These are phyloP conservation scores for Argentina anserina DNA, from an alignment of 306 rosid species.

Conservation along the genomic window DNA sequence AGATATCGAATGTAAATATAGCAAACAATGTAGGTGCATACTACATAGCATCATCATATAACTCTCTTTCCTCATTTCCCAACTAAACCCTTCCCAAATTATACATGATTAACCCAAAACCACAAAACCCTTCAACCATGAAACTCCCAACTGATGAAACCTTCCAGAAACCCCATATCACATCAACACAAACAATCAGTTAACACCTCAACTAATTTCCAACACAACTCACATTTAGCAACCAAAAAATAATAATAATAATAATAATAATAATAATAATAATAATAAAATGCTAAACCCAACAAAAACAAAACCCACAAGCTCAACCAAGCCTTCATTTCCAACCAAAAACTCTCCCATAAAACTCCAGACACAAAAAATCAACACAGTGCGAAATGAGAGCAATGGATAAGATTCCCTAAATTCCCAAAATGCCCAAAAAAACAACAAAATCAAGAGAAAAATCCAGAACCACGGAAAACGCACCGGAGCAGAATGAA, in stretches of 20 bases:
- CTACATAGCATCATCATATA: conserved; percentile 10
- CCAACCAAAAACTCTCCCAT: conserved; percentile 2
- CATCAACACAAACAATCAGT: conserved; percentile 8
- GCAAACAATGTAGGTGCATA: neutral
- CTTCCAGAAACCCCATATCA: conserved; percentile 28
- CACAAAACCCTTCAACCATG: conserved; percentile 14
- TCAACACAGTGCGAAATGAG: conserved; percentile 3
- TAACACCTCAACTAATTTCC: conserved; percentile 13
- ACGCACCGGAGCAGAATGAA: conserved; percentile 37
- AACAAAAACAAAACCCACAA: conserved; percentile 16
- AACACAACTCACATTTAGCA: conserved; percentile 24
- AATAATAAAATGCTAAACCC: neutral
- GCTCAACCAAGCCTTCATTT: conserved; percentile 18
- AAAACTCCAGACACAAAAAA: neutral
- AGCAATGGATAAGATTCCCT: too few species aligned
- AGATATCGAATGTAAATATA: neutral
- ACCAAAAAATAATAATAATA: neutral
- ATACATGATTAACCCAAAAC: conserved; percentile 14
- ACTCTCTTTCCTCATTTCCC: conserved; percentile 4
- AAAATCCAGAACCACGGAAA: conserved; percentile 3
- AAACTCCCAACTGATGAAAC: conserved; percentile 24
- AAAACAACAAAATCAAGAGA: neutral
- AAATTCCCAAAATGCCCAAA: neutral
- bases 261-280: too few species aligned
- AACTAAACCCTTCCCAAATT: neutral